Evolutionary conservation across 179 eudicot genomes (phyloP).

Genomic region (Spinacia oleracea): DNA sequence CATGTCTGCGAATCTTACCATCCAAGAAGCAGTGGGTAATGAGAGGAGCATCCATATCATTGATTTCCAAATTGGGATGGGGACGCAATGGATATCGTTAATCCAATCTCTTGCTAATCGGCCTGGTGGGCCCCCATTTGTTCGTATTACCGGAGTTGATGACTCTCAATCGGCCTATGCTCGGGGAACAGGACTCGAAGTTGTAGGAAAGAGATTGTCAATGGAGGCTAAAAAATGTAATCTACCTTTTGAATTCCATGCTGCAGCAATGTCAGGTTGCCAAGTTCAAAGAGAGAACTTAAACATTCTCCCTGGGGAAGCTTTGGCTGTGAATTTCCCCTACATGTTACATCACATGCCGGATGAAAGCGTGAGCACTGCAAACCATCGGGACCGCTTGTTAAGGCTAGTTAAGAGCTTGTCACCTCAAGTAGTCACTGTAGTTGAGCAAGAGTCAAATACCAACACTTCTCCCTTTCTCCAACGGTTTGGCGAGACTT

Average conservation of each 20-base stretch:
- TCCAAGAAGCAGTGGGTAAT: slow-evolving; percentile 55
- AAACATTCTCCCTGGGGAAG: slow-evolving; percentile 50
- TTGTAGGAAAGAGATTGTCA: slow-evolving; percentile 49
- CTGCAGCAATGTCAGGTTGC: slow-evolving; percentile 62
- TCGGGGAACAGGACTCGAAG: slow-evolving; percentile 69
- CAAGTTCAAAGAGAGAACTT: slow-evolving; percentile 51
- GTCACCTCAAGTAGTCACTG: slow-evolving; percentile 62
- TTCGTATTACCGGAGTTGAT: slow-evolving; percentile 75
- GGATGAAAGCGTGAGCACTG: slow-evolving; percentile 77
- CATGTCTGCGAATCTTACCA: slow-evolving; percentile 50
- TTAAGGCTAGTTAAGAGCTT: slow-evolving; percentile 67
- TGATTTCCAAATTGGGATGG: slow-evolving; percentile 76
- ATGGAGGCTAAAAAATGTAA: slow-evolving; percentile 43
- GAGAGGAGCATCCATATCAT: slow-evolving; percentile 66
- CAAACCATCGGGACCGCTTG: slow-evolving; percentile 70
- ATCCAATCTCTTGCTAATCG: slow-evolving; percentile 53
- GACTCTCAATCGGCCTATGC: slow-evolving; percentile 62
- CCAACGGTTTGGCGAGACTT: slow-evolving; percentile 56
- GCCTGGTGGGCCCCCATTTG: slow-evolving; percentile 61
- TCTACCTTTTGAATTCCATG: slow-evolving; percentile 66
- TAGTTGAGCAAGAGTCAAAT: slow-evolving; percentile 76
- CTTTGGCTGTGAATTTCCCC: slow-evolving; percentile 72
- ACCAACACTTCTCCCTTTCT: slow-evolving; percentile 71
- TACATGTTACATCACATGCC: slow-evolving; percentile 82
- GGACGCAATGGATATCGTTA: slow-evolving; percentile 67